Percentiles rank a stretch among this genome's conserved stretches.
Evolutionary conservation across 805 yeast species (phyloP).

Genomic region (Saccharomycopsis selenospora): DNA sequence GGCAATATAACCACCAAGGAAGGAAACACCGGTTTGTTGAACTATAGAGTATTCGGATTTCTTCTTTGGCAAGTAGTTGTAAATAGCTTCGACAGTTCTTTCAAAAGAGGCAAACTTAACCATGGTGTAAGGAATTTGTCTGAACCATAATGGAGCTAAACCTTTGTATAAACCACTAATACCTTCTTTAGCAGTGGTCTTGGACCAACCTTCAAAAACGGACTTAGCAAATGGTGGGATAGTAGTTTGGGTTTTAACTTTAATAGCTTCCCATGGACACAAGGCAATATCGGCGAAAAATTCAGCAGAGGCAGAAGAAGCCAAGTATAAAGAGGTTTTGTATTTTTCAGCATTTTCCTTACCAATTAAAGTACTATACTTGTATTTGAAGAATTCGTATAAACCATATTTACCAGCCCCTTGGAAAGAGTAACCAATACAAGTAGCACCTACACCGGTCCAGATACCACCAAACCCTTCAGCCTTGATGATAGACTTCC

Average conservation of each 20-base stretch:
- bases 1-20: constrained; percentile 93
- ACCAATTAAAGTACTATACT: constrained; percentile 63
- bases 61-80: constrained; percentile 62
- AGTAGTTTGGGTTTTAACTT: constrained; percentile 90
- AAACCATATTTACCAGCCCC: constrained; percentile 98
- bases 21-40: constrained; percentile 91
- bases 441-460: constrained; percentile 90
- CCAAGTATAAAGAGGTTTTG: constrained; percentile 67
- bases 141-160: constrained; percentile 84
- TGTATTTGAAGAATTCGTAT: constrained; percentile 83
- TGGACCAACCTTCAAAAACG: constrained; percentile 58
- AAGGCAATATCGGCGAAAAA: constrained; percentile 82
- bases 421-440: constrained; percentile 87
- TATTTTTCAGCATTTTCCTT: constrained; percentile 51
- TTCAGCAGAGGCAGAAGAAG: constrained; percentile 91
- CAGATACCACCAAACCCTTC: constrained; percentile 72
- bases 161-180: constrained; percentile 78
- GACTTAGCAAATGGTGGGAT: constrained; percentile 73
- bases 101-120: constrained; percentile 94
- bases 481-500: constrained; percentile 60
- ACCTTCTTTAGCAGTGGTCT: constrained; percentile 63
- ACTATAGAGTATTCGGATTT: constrained; percentile 61
- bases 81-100: constrained; percentile 77
- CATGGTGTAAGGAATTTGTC: constrained; percentile 99
- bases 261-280: constrained; percentile 94